Evolutionary conservation across 805 yeast species (phyloP), one percentile per base, ranked within the genome.

Genomic region (Grigorovia transvaalensis): DNA sequence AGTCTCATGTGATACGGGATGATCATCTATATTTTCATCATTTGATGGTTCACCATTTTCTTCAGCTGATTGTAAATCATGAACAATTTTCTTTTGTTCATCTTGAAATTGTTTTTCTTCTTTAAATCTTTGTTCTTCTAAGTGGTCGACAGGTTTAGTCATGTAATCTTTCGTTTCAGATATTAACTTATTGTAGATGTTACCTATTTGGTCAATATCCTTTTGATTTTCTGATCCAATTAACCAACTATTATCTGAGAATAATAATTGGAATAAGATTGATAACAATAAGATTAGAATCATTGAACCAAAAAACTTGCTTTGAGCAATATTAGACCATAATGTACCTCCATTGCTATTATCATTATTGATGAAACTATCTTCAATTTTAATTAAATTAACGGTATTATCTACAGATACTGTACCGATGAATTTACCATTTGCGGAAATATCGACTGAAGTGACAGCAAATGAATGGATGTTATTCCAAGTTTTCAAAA

Each of bases 401-500:
- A 88, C 77, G 0, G 87, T 75, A 54, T 84, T 84, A 2, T 95
- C 86, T 1, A 91, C 96, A 41, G 91, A 82, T 0, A 81, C 84
- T 23, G 88, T 77, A 1, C 87, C 91, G 50, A 88, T 67, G 52
- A 74, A 75, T 45, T 76, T 70, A 9, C 90, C 88, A 61, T 80
- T 74, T 12, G 84, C 82, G 4, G 88, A 82, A 53, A 87, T 81
- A 3, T 79, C 71, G 8, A 87, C 79, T 46, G 78, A 75, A 0
- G 96, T 88, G 48, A 88, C 80, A 30, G 95, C 90, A 67, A 88
- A 87, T 15, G 76, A 71, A 64, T 88, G 96, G 51, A 85, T 81
- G 56, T 85, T 79, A 45, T 75, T 75, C 51, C 80, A 70, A 17
- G 74, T 69, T 52, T 75, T 79, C 43, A 80, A 59, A 13, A 75